These are phyloP conservation scores for Myriangium duriaei DNA, from an alignment of 2,329 filamentous ascomycete species.

Conservation along the genomic window DNA sequence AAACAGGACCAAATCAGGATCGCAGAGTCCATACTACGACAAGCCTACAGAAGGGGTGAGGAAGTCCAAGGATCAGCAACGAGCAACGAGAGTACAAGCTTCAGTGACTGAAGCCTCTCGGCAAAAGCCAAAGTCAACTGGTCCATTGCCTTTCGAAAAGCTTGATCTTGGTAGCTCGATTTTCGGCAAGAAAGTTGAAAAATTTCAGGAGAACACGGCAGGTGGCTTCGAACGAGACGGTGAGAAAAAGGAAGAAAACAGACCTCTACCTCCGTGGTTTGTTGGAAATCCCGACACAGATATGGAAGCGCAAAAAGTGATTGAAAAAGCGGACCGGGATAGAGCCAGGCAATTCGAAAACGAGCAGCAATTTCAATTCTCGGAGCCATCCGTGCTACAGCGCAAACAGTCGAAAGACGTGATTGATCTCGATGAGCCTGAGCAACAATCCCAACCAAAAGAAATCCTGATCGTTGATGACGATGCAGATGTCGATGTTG, in stretches of 20 bases:
- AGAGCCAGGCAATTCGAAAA: conserved; percentile 44
- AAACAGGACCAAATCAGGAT: neutral
- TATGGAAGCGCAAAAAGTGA: conserved; percentile 34
- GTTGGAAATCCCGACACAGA: conserved; percentile 45
- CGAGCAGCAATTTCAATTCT: conserved; percentile 47
- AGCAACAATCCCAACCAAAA: conserved; percentile 31
- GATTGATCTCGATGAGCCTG: conserved; percentile 34
- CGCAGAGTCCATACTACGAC: neutral
- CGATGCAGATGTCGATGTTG: conserved; percentile 12
- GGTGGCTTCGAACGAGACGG: conserved; percentile 53
- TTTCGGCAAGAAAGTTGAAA: conserved; percentile 39
- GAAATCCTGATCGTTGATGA: conserved; percentile 31
- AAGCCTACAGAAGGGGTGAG: neutral
- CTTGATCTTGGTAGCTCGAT: conserved; percentile 55
- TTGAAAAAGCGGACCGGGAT: conserved; percentile 38
- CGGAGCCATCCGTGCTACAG: conserved; percentile 42
- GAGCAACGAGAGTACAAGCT: conserved; percentile 17
- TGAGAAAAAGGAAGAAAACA: conserved; percentile 33
- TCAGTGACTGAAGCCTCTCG: conserved; percentile 8
- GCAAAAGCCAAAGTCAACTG: conserved; percentile 42
- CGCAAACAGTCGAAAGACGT: conserved; percentile 41
- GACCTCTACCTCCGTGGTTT: conserved; percentile 68
- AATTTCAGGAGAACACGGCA: conserved; percentile 40
- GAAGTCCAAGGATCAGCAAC: conserved; percentile 5
- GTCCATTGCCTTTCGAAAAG: conserved; percentile 80